Percentiles rank a stretch among this genome's conserved stretches.
phyloP scores from a whole-genome alignment of 805 yeast genomes.

The Kodamaea kaohsiungensis region DNA sequence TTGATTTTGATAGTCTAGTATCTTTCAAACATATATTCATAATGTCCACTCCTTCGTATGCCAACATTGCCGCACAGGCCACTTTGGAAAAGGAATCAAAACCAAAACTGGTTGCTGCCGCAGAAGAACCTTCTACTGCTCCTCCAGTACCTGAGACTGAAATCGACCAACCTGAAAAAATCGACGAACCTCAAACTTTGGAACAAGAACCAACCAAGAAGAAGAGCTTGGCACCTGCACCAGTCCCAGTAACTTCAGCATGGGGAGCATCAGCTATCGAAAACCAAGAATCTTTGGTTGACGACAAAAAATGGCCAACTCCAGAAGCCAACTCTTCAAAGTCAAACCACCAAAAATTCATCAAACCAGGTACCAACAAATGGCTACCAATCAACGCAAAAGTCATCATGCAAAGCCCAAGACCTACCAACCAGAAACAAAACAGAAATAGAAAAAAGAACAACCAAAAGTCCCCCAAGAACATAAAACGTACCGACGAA shows the following conservation, averaged over 20 bases:
- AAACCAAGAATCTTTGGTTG: conserved; percentile 24
- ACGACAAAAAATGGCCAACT: conserved; percentile 47
- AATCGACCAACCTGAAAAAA: conserved; percentile 6
- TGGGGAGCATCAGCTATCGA: conserved; percentile 36
- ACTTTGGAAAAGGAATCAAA: conserved; percentile 11
- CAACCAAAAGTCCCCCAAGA: conserved; percentile 4
- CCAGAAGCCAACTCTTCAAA: conserved; percentile 29
- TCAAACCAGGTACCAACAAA: conserved; percentile 43
- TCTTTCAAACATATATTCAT: neutral
- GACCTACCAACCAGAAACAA: conserved; percentile 25
- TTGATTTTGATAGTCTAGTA: neutral
- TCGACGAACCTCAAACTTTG: conserved; percentile 12
- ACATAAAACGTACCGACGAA: conserved; percentile 10
- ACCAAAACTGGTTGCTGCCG: neutral
- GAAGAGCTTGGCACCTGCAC: conserved; percentile 46
- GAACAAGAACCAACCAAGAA: conserved; percentile 20
- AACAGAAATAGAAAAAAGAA: conserved; percentile 29
- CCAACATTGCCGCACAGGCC: conserved; percentile 44
- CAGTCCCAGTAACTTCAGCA: conserved; percentile 44
- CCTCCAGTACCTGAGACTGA: conserved; percentile 9
- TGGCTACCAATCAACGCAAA: conserved; percentile 49
- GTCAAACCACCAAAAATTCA: conserved; percentile 32
- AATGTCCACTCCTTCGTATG: conserved; percentile 37
- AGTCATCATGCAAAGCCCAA: conserved; percentile 40
- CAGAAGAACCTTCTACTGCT: conserved; percentile 5